Conservation (phyloP, 2,329 filamentous ascomycete species). For the Monilinia polystroma region DNA sequence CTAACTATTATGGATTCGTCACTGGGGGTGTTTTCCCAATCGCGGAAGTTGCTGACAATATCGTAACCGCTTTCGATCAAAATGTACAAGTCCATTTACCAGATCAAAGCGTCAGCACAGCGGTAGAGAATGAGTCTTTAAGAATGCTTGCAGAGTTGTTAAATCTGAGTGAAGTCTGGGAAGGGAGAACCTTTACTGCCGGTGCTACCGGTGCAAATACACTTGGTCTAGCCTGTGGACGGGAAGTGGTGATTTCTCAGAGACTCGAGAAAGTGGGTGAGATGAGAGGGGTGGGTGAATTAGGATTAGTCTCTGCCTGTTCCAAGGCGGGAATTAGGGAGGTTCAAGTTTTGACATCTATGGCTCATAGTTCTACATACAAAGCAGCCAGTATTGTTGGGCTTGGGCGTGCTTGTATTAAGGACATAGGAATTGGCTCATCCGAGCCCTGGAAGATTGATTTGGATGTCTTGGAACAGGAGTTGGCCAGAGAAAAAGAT, state of each 20-base stretch:
- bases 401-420: slow-evolving; percentile 68
- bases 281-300: slow-evolving; percentile 58
- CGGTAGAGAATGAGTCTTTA: slow-evolving; percentile 72
- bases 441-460: slow-evolving; percentile 69
- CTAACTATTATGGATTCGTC: slow-evolving; percentile 80
- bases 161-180: slow-evolving; percentile 58
- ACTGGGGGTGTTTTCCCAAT: slow-evolving; percentile 78
- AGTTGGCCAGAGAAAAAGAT: slow-evolving; percentile 49
- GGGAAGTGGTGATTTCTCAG: slow-evolving; percentile 61
- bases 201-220: slow-evolving; percentile 67
- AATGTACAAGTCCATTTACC: slow-evolving; percentile 83
- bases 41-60: slow-evolving; percentile 76
- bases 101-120: slow-evolving; percentile 69
- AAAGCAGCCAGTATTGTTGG: slow-evolving; percentile 85
- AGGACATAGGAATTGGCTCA: slow-evolving; percentile 53
- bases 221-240: slow-evolving; percentile 64
- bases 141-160: slow-evolving; percentile 68
- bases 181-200: slow-evolving; percentile 77
- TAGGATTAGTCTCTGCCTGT: slow-evolving; percentile 69
- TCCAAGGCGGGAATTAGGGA: slow-evolving; percentile 59
- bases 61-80: slow-evolving; percentile 80
- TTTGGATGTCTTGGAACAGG: slow-evolving; percentile 60
- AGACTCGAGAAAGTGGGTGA: slow-evolving; percentile 39
- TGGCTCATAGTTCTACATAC: slow-evolving; percentile 77
- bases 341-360: slow-evolving; percentile 76